Percentiles rank a stretch among this genome's conserved stretches.
These are phyloP conservation scores for Sisymbrium irio DNA, from an alignment of 345 rosid genomes.

Conservation along the genomic window DNA sequence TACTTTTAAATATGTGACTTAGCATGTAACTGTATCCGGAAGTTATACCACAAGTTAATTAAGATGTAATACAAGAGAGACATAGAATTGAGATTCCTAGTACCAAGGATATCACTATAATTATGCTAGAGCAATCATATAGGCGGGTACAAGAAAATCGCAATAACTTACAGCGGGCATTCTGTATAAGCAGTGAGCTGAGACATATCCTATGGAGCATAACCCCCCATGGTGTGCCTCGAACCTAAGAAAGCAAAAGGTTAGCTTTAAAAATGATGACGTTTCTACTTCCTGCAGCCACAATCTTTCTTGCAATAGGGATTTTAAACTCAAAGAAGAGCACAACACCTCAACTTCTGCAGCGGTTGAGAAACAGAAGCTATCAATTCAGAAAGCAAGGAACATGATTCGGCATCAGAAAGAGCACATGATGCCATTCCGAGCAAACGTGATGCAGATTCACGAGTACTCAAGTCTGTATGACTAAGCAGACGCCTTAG, in stretches of 20 bases:
- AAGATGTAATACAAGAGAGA: conserved; percentile 2
- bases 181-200: conserved; percentile 64
- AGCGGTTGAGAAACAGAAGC: conserved; percentile 45
- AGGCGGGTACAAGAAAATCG: neutral
- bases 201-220: conserved; percentile 75
- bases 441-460: conserved; percentile 81
- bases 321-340: neutral
- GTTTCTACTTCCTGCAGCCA: conserved; percentile 7
- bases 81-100: neutral
- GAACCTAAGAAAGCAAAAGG: conserved; percentile 53
- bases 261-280: conserved; percentile 11
- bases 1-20: neutral
- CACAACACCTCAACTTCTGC: conserved; percentile 59
- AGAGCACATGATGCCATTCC: conserved; percentile 91
- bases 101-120: neutral
- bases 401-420: conserved; percentile 47
- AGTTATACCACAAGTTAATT: conserved; percentile 15
- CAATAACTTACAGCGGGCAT: conserved; percentile 55
- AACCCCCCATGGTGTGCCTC: conserved; percentile 76
- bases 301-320: conserved; percentile 7
- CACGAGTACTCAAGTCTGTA: conserved; percentile 82
- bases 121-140: neutral
- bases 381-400: conserved; percentile 60
- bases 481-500: conserved; percentile 76
- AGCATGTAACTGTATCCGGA: neutral